phyloP scores from a whole-genome alignment of 805 yeast genomes.

The Zygosaccharomyces siamensis region DNA sequence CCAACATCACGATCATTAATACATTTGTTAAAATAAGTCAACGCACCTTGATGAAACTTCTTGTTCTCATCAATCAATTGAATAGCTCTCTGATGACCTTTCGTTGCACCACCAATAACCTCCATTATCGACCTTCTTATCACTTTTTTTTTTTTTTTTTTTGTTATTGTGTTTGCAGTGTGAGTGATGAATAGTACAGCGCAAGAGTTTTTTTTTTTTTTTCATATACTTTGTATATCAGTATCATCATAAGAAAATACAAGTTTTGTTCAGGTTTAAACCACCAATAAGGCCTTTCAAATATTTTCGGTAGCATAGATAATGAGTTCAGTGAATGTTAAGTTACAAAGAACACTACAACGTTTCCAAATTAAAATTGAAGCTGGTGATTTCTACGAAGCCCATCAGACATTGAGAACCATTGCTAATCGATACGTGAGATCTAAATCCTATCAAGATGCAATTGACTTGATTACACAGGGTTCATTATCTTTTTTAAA shows the following conservation, averaged over 20 bases:
- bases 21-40: slow-evolving; percentile 23
- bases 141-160: not conserved
- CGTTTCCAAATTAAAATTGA: slow-evolving; percentile 66
- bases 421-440: slow-evolving; percentile 80
- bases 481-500: slow-evolving; percentile 65
- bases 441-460: slow-evolving; percentile 59
- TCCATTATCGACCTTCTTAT: slow-evolving; percentile 1
- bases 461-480: slow-evolving; percentile 66
- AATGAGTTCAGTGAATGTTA: slow-evolving; percentile 26
- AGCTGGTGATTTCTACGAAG: slow-evolving; percentile 81
- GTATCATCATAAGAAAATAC: not conserved
- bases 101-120: not conserved
- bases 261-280: not conserved
- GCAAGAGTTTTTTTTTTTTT: not conserved
- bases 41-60: slow-evolving; percentile 36
- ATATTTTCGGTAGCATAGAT: not conserved
- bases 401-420: slow-evolving; percentile 90
- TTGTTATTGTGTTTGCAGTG: not conserved
- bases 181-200: not conserved
- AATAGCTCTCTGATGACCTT: slow-evolving; percentile 31
- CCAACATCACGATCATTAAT: slow-evolving; percentile 43
- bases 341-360: slow-evolving; percentile 54
- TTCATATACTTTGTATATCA: not conserved
- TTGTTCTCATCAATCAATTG: slow-evolving; percentile 53
- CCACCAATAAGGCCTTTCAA: not conserved